These are phyloP conservation scores for Eucalyptus polybractea DNA, from an alignment of 345 rosid genomes.

Conservation along the genomic window DNA sequence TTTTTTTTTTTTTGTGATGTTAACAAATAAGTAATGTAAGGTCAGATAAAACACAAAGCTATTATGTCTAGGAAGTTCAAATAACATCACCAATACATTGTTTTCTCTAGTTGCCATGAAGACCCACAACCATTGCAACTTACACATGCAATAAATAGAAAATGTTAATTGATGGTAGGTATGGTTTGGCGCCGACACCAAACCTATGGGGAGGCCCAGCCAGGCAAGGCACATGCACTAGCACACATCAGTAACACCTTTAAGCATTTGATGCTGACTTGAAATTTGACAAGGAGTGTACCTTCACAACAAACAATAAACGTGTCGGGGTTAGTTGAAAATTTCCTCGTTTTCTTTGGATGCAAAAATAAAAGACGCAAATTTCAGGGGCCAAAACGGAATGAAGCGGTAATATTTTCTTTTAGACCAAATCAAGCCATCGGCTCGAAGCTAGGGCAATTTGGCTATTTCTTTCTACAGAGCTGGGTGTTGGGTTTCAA, in stretches of 20 bases:
- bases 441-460: not conserved
- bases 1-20: no score
- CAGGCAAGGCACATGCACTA: not conserved
- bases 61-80: not conserved
- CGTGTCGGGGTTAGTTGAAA: not conserved
- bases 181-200: not conserved
- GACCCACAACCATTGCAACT: not conserved
- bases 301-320: not conserved
- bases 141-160: not conserved
- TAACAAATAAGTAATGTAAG: not conserved
- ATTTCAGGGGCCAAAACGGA: not conserved
- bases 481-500: not conserved
- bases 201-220: not conserved
- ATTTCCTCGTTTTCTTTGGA: not conserved
- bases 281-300: not conserved
- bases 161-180: not conserved
- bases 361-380: not conserved
- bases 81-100: not conserved
- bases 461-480: not conserved
- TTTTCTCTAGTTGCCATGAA: not conserved
- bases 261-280: not conserved
- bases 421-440: not conserved
- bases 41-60: not conserved
- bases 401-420: not conserved
- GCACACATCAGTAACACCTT: not conserved